Evolutionary conservation across 2,329 filamentous ascomycete species (phyloP), one percentile per base, ranked within the genome.

Genomic region (Didymella arachidicola): DNA sequence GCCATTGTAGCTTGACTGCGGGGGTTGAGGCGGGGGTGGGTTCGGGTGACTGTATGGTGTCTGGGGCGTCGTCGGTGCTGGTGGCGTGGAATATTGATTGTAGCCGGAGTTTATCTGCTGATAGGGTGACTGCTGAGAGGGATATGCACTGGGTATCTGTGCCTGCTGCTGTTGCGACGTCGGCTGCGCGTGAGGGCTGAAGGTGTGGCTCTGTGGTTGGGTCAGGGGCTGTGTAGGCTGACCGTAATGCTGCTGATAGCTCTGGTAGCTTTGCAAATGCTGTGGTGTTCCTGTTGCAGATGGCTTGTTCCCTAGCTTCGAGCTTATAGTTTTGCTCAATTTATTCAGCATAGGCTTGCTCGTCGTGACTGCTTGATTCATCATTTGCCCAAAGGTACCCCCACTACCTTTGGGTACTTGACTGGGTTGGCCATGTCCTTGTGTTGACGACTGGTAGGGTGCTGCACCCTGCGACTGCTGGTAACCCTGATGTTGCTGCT

Each of bases 271-370:
- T 44, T 73, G 66, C 7, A 71, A 49, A 58, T 75, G 68, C 50
- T 71, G 70, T 6, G 72, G 70, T 4, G 71, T 68, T 1, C 57
- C 54, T 19, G 61, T 61, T 10, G 59, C 48, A 5, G 65, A 26
- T 12, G 64, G 67, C 60, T 74, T 75, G 53, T 61, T 68, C 8
- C 70, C 66, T 25, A 75, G 53, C 58, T 71, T 73, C 8, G 72
- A 74, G 66, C 70, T 74, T 26, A 77, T 73, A 8, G 70, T 72
- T 67, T 77, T 77, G 43, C 70, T 67, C 38, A 77, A 48, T 59
- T 76, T 77, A 55, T 75, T 70, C 49, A 75, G 30, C 68, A 76
- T 72, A 1, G 74, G 74, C 60, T 75, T 77, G n/a, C 71, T 65
- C 0, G 68, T 74, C 2, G 71, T 73, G 8, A 76, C 72, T 2